Base-by-base conservation (phyloP, 257 asterid species). In the Ilex asprella region DNA sequence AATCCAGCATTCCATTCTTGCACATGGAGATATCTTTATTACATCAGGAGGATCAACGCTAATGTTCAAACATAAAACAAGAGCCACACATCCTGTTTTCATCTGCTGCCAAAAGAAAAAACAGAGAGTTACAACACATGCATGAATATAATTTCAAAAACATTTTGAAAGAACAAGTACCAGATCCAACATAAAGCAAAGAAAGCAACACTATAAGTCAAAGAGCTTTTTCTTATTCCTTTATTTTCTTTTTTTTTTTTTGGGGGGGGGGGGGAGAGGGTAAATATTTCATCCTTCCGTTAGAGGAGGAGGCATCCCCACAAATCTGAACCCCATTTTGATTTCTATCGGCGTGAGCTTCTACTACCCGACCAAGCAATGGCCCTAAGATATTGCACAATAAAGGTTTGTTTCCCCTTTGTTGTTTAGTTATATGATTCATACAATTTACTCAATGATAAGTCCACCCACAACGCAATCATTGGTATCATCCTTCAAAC, bases 61-160 rank as follows among this genome's bases (percentile, higher is more conserved):
- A 73, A 89, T 89, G 86, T 93, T 93, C 78, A 93, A 78, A 78
- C 99, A 93, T 70, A 93, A 60, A 61, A 93, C 99, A 66, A 93
- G 91, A 74, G 96, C 99, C 76, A 89, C 97, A 64, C 99, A 93
- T 73, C 97, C 97, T 27, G 97, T 93, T 83, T 93, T 89, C 97
- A 89, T 93, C 99, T 93, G 97, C 99, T 93, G 97, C 89, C 79
- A 77, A 61, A 53, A 75, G 75, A 58, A 32, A 35, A 35, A 35
- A 35, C 41, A 39, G 58, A 47, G 68, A 47, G 67, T 55, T 60
- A 67, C 74, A 51, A 64, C 7, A 15, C n/a, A 57, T 44, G 50
- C 13, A 49, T 49, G 54, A 49, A 49, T 49, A 49, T n/a, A 12
- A 49, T 49, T 11, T 11, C 10, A 12, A 11, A 12, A 49, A 49